These are phyloP conservation scores for Cladophialophora exuberans DNA, from an alignment of 2,329 filamentous ascomycete genomes.

Conservation along the genomic window DNA sequence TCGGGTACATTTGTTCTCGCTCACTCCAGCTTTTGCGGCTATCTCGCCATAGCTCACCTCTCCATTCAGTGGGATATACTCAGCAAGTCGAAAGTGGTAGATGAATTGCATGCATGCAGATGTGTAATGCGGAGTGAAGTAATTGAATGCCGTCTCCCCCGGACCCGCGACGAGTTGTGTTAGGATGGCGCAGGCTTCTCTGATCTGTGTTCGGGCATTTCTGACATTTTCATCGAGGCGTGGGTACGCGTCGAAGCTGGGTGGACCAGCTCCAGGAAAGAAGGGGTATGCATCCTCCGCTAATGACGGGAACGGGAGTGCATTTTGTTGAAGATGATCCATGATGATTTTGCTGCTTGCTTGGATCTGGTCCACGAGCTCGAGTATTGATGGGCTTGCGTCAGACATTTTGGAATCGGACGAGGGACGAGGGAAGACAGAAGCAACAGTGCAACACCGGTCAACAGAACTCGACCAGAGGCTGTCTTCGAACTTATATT, in stretches of 20 bases:
- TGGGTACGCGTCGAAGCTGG: not conserved
- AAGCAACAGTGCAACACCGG: too few species aligned
- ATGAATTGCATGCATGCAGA: conserved; percentile 39
- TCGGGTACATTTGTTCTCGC: conserved; percentile 31
- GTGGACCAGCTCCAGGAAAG: conserved; percentile 15
- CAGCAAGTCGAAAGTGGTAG: conserved; percentile 33
- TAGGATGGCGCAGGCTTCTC: not conserved
- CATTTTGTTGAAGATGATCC: conserved; percentile 9
- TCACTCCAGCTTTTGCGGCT: conserved; percentile 29
- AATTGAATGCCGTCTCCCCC: not conserved
- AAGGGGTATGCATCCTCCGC: conserved; percentile 15
- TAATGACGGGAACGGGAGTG: conserved; percentile 3
- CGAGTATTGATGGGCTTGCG: not conserved
- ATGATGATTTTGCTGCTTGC: not conserved
- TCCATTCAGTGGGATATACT: conserved; percentile 34
- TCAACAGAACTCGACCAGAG: too few species aligned
- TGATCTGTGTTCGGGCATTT: conserved; percentile 1
- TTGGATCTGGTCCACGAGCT: conserved; percentile 7
- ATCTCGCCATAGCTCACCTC: conserved; percentile 28
- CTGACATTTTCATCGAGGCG: conserved; percentile 1
- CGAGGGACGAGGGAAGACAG: too few species aligned
- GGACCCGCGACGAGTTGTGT: conserved; percentile 7
- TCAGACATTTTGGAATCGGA: too few species aligned
- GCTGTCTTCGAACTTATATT: too few species aligned
- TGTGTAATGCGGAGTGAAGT: not conserved